Evolutionary conservation across 805 yeast genomes (phyloP), one percentile per base, ranked within the genome.

Genomic region (Candida oleophila): DNA sequence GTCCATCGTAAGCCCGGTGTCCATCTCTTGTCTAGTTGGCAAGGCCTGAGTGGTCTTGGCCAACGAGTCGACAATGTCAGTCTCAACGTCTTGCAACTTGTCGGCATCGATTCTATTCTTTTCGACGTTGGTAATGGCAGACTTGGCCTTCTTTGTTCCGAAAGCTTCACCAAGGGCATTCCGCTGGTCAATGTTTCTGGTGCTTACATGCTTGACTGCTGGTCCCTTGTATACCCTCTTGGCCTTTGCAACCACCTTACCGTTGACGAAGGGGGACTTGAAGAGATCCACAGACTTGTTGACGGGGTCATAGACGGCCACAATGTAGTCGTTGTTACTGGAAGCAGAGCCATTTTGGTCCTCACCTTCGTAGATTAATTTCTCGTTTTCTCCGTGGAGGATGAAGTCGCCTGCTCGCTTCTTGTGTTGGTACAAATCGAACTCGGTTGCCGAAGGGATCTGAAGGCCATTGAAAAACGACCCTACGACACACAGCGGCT

Each of bases 91-190:
- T 46, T 79, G 86, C 54, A 94, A 77, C 65, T 83, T 80, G 44
- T 82, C 95, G 2, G 96, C 78, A 62, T 94, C 97, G 60, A 94
- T 83, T 57, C 87, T 78, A 69, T 94, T 94, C 65, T 86, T 82
- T 59, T 85, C 94, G 57, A 82, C 68, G 62, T 85, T 92, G 43
- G 80, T 71, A 59, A 94, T 87, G 32, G 96, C 96, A 56, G 89
- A 86, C 72, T 89, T 92, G 51, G 97, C 97, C 71, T 83, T 91
- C 71, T 88, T 91, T 48, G 99, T 92, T 77, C 99, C 99, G 57
- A 94, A 94, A 2, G 94, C 95, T 68, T 89, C 92, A 60, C 99
- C 99, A 60, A 94, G 77, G 1, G 89, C 86, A 47, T 81, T 87
- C 64, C 97, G 80, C 68, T 88, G 89, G 15, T 74, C 70, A 48